Evolutionary conservation across 2,329 filamentous ascomycete genomes (phyloP).

Genomic region (Alternaria postmessia): DNA sequence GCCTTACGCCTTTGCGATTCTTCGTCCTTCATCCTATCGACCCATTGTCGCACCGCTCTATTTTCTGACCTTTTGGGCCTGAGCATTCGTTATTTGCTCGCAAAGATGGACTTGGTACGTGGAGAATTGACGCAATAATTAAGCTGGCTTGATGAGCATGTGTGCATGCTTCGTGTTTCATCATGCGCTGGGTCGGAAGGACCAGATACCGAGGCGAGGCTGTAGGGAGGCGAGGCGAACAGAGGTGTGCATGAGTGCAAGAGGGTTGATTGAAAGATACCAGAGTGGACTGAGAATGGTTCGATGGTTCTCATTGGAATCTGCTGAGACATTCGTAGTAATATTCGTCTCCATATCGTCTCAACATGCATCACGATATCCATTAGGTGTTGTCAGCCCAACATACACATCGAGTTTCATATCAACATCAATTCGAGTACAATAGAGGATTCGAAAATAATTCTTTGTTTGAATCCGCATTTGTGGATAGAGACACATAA

Average conservation of each 20-base stretch:
- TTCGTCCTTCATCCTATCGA: neutral
- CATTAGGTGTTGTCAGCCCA: neutral
- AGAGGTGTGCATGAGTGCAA: neutral
- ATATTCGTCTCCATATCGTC: neutral
- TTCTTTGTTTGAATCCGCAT: neutral
- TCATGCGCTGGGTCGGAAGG: slow-evolving; percentile 1
- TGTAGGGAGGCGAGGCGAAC: neutral
- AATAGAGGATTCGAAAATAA: neutral
- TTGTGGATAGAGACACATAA: slow-evolving; percentile 6
- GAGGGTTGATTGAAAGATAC: neutral
- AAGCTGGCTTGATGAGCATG: neutral
- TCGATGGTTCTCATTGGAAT: neutral
- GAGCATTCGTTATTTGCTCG: neutral
- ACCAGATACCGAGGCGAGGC: neutral
- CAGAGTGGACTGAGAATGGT: slow-evolving; percentile 7
- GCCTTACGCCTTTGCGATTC: neutral
- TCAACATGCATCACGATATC: neutral
- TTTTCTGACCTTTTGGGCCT: neutral
- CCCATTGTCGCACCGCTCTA: neutral
- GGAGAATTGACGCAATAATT: neutral
- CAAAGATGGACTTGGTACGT: neutral
- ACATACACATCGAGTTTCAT: neutral
- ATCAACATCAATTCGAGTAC: neutral
- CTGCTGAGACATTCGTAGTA: neutral
- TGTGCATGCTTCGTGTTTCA: neutral